Percentiles rank a stretch among this genome's conserved stretches.
Evolutionary conservation across 495 filamentous ascomycete genomes (phyloP).

Genomic region (Mytilinidion resinicola): DNA sequence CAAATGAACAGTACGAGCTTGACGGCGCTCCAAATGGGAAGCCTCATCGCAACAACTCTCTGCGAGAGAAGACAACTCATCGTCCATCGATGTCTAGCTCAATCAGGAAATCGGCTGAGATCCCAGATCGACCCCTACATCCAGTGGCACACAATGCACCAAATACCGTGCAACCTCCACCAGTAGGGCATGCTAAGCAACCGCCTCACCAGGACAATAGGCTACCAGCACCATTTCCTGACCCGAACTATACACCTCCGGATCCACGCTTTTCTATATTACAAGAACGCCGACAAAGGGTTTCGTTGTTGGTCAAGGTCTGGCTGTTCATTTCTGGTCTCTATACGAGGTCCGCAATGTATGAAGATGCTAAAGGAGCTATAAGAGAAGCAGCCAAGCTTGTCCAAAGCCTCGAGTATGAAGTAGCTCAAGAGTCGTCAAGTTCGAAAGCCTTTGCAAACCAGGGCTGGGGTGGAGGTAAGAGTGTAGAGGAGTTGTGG

Average conservation of each 20-base stretch:
- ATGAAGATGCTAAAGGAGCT: conserved; percentile 69
- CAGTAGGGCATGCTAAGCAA: conserved; percentile 44
- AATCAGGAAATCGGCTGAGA: conserved; percentile 21
- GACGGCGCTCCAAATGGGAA: conserved; percentile 16
- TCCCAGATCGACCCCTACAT: conserved; percentile 37
- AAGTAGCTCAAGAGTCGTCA: conserved; percentile 47
- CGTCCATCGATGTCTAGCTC: conserved; percentile 18
- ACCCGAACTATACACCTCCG: conserved; percentile 12
- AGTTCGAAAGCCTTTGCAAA: conserved; percentile 46
- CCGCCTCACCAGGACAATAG: conserved; percentile 49
- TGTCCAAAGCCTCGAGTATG: conserved; percentile 48
- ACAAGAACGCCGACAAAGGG: conserved; percentile 33
- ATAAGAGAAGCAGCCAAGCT: conserved; percentile 74
- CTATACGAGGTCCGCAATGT: conserved; percentile 74
- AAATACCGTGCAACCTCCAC: conserved; percentile 39
- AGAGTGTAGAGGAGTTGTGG: conserved; percentile 71
- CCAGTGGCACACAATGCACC: conserved; percentile 48
- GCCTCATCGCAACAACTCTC: conserved; percentile 6
- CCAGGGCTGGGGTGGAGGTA: conserved; percentile 65
- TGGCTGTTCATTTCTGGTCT: conserved; percentile 87
- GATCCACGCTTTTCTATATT: conserved; percentile 28
- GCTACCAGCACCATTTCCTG: conserved; percentile 41
- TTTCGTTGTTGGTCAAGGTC: conserved; percentile 59
- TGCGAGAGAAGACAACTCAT: conserved; percentile 6
- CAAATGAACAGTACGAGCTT: conserved; percentile 12